Evolutionary conservation across 129 eudicot species (phyloP).

Genomic region (Centrapalus pauciflorus): DNA sequence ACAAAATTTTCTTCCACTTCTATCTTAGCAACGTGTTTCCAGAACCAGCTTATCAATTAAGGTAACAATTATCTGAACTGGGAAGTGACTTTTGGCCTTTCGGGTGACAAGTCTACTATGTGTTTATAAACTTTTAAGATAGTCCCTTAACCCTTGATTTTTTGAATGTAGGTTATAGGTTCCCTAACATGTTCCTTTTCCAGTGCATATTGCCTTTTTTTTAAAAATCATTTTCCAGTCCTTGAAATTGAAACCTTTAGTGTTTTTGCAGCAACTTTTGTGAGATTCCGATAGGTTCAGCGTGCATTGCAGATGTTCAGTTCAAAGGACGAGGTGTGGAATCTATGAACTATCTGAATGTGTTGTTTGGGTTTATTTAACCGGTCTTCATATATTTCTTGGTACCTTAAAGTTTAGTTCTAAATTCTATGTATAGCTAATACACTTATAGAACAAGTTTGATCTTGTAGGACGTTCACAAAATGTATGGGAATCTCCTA

Average conservation of each 20-base stretch:
- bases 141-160: no score
- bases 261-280: constrained; percentile 54
- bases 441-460: neutral
- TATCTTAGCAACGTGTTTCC: no score
- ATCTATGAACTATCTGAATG: neutral
- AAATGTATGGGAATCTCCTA: constrained; percentile 97
- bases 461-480: constrained; percentile 54
- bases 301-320: constrained; percentile 87
- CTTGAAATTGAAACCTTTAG: constrained; percentile 12
- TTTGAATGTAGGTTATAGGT: neutral
- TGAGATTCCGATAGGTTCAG: constrained; percentile 78
- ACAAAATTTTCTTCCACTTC: no score
- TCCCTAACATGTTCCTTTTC: no score
- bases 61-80: no score
- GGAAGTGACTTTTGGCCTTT: no score
- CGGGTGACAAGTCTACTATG: no score
- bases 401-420: neutral
- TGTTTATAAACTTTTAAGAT: no score
- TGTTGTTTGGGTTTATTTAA: neutral
- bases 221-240: no score
- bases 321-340: constrained; percentile 82
- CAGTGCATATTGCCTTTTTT: no score
- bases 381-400: neutral
- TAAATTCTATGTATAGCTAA: neutral
- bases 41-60: no score